Percentiles rank a stretch among this genome's conserved stretches.
Evolutionary conservation across 352 stramenopile species (phyloP).

Genomic region (Phytophthora hibernalis): DNA sequence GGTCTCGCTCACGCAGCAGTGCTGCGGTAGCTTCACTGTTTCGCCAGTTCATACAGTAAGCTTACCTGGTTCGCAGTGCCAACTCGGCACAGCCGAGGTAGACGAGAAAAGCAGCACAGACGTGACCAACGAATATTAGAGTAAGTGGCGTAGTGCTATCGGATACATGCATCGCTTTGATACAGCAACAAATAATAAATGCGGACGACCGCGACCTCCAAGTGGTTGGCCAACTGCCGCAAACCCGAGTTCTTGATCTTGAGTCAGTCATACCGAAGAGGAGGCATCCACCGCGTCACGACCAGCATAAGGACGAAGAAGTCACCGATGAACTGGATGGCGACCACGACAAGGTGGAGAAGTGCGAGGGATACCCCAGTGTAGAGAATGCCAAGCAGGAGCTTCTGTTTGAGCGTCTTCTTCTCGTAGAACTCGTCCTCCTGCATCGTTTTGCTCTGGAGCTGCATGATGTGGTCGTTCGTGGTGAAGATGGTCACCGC

Average conservation of each 20-base stretch:
- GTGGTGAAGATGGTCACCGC: not conserved
- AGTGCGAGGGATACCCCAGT: constrained; percentile 9
- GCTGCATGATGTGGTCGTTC: not conserved
- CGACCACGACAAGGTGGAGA: constrained; percentile 15
- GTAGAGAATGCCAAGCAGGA: constrained; percentile 17
- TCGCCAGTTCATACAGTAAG: too few species aligned
- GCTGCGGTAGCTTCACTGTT: too few species aligned
- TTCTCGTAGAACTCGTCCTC: constrained; percentile 5
- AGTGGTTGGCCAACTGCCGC: too few species aligned
- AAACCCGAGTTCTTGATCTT: constrained; percentile 2
- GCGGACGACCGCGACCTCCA: too few species aligned
- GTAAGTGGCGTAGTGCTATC: too few species aligned
- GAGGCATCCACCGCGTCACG: constrained; percentile 8
- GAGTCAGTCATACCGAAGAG: constrained; percentile 5
- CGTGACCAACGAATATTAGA: too few species aligned
- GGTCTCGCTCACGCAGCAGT: too few species aligned
- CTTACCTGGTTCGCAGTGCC: too few species aligned
- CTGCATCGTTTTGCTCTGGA: not conserved
- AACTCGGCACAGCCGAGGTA: too few species aligned
- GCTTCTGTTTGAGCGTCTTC: constrained; percentile 14
- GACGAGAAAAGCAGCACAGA: too few species aligned
- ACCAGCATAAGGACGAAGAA: constrained; percentile 24
- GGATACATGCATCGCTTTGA: too few species aligned
- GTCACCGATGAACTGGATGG: constrained; percentile 15
- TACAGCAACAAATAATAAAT: not conserved